Evolutionary conservation across 1,284 basidiomycete species (phyloP), one percentile per base, ranked within the genome.

Genomic region (Malassezia arunalokei): DNA sequence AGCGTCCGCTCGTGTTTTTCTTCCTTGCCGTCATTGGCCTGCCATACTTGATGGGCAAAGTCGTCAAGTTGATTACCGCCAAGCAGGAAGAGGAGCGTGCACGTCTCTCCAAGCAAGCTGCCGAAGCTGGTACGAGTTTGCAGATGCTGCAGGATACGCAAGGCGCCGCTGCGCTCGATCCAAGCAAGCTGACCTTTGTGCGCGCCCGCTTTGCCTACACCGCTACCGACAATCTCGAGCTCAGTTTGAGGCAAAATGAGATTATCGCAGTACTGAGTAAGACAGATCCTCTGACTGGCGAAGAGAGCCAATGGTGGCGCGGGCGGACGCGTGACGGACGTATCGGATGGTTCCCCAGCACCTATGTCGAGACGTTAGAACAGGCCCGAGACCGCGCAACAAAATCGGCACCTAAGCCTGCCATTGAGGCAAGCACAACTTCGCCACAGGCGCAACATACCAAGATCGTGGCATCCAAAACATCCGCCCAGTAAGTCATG

Each of bases 341-440:
- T 58, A 84, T 88, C 62, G 92, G 92, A 0, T 99, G 90, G 90
- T 95, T 99, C 80, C 92, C 92, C 1, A 82, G 79, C 60, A 91
- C 67, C 30, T 73, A 73, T 43, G 67, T 70, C n/a, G 69, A 71
- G 54, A 65, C 64, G 27, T 49, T 73, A 27, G 66, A 72, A 52
- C 59, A 62, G n/a, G 69, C 67, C 3, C 64, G 64, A 44, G 63
- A 67, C 43, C 49, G 66, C 9, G 66, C 70, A 0, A 47, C 60
- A 1, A 65, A 66, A 38, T 56, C 63, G 6, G n/a, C 40, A 24
- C 20, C 37, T 11, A 20, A 40, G 24, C 43, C 38, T 0, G 31
- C 48, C 4, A 54, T 54, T 30, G 51, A 54, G 39, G 47, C 49
- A 6, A 33, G 30, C 2, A 31, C 43, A 8, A 30, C 28, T n/a